Evolutionary conservation across 129 eudicot genomes (phyloP), one percentile per base, ranked within the genome.

Genomic region (Arctium lappa): DNA sequence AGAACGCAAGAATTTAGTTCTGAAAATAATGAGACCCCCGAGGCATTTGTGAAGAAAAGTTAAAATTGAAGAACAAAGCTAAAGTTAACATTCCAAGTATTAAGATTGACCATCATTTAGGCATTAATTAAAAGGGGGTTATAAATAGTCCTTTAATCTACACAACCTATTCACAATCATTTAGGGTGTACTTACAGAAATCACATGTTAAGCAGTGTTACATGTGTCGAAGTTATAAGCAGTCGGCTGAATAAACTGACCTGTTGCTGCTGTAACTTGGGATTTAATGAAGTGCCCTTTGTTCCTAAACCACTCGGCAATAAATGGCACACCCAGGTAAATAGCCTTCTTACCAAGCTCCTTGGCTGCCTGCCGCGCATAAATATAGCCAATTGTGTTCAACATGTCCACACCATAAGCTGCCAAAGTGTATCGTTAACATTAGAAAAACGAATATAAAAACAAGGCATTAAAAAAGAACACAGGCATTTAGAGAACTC

Each of bases 351-450:
- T 96, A 70, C 99, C 99, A 42, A 96, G 95, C 87, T 96, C 99
- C 82, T 91, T 91, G 66, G 99, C 97, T 50, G 98, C 90, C 83
- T 91, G 98, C 62, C 98, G 86, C 76, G 94, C 87, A 87, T 96
- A 93, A 83, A 96, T 96, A 65, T 96, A 96, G 18, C 99, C 99
- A 85, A 96, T 93, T 50, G 99, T 96, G 84, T 86, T 93, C 83
- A 96, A 86, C 98, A 93, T 96, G 80, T 96, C 99, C 82, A 91
- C 92, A 63, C 99, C 99, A 81, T 93, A 96, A n/a, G 99, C 99
- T 96, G 95, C 81, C 15, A 77, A 78, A 88, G 83, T 34, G 48
- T 65, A 76, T 39, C 60, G 62, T 46, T 27, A 3, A 60, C 34
- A 18, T 30, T 11, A 78, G 42, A 60, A 60, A 60, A 60, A 60